Evolutionary conservation across 2,329 filamentous ascomycete genomes (phyloP).

Genomic region (Penicillium psychrosexuale): DNA sequence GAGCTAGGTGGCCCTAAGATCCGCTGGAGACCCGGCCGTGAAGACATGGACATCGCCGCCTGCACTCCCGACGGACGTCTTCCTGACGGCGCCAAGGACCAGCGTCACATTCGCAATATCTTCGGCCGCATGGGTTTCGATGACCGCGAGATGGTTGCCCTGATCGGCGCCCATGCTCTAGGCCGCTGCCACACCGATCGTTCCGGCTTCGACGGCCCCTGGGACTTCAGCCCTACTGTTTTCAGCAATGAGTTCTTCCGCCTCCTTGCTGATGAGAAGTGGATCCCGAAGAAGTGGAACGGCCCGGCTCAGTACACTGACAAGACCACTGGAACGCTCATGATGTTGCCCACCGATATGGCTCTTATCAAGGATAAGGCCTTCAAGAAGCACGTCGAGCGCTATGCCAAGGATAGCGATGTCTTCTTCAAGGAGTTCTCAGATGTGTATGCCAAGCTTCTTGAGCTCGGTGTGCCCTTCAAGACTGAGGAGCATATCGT

Average conservation of each 20-base stretch:
- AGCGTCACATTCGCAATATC: conserved; percentile 81
- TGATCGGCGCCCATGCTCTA: conserved; percentile 79
- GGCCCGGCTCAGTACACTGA: conserved; percentile 90
- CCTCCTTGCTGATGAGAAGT: conserved; percentile 86
- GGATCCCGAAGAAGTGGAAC: conserved; percentile 86
- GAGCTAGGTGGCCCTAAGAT: conserved; percentile 90
- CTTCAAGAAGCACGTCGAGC: conserved; percentile 75
- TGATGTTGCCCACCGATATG: conserved; percentile 97
- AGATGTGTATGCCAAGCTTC: conserved; percentile 72
- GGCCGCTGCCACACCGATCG: conserved; percentile 88
- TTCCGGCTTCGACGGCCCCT: conserved; percentile 82
- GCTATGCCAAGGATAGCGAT: conserved; percentile 88
- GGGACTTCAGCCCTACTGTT: conserved; percentile 87
- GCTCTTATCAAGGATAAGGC: conserved; percentile 82
- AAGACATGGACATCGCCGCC: conserved; percentile 72
- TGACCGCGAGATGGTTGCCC: conserved; percentile 92
- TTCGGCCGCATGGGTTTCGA: conserved; percentile 98
- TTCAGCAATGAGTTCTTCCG: conserved; percentile 95
- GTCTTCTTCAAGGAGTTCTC: conserved; percentile 92
- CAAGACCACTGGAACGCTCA: conserved; percentile 78
- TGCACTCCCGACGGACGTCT: conserved; percentile 94
- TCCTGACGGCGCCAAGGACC: conserved; percentile 74
- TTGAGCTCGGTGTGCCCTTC: conserved; percentile 94
- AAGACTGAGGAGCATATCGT: conserved; percentile 58
- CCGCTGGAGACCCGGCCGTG: conserved; percentile 82